These are phyloP conservation scores for Candida tunisiensis DNA, from an alignment of 1,139 yeast genomes.

Conservation along the genomic window DNA sequence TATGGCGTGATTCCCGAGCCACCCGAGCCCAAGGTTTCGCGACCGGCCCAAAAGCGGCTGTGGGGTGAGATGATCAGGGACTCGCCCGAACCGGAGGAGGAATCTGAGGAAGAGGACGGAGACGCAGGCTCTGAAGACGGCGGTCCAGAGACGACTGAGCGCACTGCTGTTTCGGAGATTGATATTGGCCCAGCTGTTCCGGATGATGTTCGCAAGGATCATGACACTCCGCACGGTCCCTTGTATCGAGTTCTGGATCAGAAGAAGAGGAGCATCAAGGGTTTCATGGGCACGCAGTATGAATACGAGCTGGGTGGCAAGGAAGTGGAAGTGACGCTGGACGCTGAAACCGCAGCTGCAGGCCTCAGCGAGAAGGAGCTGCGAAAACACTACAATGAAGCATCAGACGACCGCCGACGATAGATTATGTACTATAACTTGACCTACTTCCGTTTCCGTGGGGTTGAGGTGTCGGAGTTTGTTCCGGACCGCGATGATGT, in stretches of 20 bases:
- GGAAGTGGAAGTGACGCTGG: background rate
- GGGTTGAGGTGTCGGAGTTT: no score
- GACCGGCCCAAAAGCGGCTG: conserved; percentile 2
- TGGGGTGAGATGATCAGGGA: conserved; percentile 19
- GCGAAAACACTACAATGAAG: background rate
- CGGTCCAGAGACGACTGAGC: conserved; percentile 4
- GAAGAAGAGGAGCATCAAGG: conserved; percentile 6
- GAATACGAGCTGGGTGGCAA: conserved; percentile 10
- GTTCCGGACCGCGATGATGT: conserved; percentile 1
- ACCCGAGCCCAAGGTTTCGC: background rate
- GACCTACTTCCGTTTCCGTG: no score
- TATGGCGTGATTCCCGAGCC: conserved; percentile 8
- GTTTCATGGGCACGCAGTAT: conserved; percentile 14
- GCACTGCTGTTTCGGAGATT: background rate
- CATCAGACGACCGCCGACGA: background rate
- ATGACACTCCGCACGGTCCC: conserved; percentile 1
- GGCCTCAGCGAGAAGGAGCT: no score
- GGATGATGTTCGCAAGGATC: background rate
- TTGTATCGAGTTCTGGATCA: no score
- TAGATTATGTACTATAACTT: no score
- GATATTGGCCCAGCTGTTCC: background rate
- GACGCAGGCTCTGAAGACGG: conserved; percentile 13
- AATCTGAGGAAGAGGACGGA: conserved; percentile 16
- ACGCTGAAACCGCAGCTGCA: background rate
- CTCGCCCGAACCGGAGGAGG: conserved; percentile 16